Conservation (phyloP, 2,329 filamentous ascomycete genomes). For the Venturiaceae sp. region DNA sequence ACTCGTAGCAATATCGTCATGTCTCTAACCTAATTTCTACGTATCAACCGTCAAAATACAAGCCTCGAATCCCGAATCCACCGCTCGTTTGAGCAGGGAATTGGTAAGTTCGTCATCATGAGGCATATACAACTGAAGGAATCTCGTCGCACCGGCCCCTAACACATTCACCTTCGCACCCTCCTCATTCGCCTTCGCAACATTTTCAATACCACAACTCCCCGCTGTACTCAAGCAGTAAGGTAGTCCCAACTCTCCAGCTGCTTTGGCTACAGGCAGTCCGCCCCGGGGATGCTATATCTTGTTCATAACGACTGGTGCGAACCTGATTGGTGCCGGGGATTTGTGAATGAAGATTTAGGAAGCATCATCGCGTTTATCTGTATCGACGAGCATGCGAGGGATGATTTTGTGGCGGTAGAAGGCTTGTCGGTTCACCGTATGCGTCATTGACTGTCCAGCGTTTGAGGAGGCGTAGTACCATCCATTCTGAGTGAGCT, state of each 20-base stretch:
- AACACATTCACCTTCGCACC: slow-evolving; percentile 11
- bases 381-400: slow-evolving; percentile 52
- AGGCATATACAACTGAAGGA: slow-evolving; percentile 56
- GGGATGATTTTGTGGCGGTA: slow-evolving; percentile 54
- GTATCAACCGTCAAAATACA: slow-evolving; percentile 55
- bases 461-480: slow-evolving; percentile 50
- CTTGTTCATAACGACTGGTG: slow-evolving; percentile 55
- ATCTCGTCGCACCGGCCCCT: slow-evolving; percentile 30
- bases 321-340: slow-evolving; percentile 52
- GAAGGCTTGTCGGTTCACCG: slow-evolving; percentile 54
- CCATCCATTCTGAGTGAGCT: slow-evolving; percentile 49
- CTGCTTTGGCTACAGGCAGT: slow-evolving; percentile 48
- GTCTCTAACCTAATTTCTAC: slow-evolving; percentile 53
- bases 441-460: slow-evolving; percentile 42
- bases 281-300: slow-evolving; percentile 53
- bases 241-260: slow-evolving; percentile 47
- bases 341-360: slow-evolving; percentile 51
- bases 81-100: slow-evolving; percentile 46
- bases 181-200: slow-evolving; percentile 44
- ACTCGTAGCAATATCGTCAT: slow-evolving; percentile 44
- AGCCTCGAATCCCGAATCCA: slow-evolving; percentile 44
- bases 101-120: slow-evolving; percentile 52
- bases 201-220: slow-evolving; percentile 46
- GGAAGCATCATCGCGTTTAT: slow-evolving; percentile 45
- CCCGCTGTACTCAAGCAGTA: slow-evolving; percentile 53